Conservation (phyloP, 257 asterid species). For the Nicotiana knightiana region DNA sequence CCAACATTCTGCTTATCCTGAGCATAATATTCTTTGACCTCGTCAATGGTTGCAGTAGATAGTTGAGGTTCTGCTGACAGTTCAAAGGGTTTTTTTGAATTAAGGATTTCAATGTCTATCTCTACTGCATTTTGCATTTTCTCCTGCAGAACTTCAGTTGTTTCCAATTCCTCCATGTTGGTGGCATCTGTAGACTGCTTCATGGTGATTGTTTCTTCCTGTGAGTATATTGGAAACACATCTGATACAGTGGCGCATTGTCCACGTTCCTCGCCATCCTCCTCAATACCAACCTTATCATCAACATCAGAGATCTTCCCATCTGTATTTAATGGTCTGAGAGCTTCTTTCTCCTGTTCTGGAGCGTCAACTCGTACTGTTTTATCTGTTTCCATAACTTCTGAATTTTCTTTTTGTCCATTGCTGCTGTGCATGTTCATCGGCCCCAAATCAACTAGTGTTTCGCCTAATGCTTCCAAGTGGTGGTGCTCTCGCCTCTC, state of each 20-base stretch:
- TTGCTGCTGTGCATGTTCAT: not conserved
- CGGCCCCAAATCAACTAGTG: not conserved
- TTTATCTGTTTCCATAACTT: not conserved
- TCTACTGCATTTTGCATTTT: not conserved
- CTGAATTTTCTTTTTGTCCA: conserved; percentile 2
- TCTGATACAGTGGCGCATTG: not conserved
- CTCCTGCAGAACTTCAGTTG: not conserved
- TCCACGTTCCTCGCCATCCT: not conserved
- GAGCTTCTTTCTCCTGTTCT: not conserved
- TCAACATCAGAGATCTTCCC: not conserved
- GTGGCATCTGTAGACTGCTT: not conserved
- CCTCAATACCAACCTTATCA: not conserved
- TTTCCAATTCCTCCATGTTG: not conserved
- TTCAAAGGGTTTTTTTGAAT: not conserved
- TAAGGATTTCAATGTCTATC: not conserved
- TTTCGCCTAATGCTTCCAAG: conserved; percentile 8
- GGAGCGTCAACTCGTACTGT: conserved; percentile 2
- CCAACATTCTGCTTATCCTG: not conserved
- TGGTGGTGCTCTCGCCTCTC: conserved; percentile 5
- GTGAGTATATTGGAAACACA: not conserved
- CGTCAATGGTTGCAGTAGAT: not conserved
- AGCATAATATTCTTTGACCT: not conserved
- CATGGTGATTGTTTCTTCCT: not conserved
- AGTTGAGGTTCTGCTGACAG: not conserved
- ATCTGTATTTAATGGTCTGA: not conserved